Base-by-base conservation (phyloP, 164 flowering plant genomes). In the Saururus chinensis region DNA sequence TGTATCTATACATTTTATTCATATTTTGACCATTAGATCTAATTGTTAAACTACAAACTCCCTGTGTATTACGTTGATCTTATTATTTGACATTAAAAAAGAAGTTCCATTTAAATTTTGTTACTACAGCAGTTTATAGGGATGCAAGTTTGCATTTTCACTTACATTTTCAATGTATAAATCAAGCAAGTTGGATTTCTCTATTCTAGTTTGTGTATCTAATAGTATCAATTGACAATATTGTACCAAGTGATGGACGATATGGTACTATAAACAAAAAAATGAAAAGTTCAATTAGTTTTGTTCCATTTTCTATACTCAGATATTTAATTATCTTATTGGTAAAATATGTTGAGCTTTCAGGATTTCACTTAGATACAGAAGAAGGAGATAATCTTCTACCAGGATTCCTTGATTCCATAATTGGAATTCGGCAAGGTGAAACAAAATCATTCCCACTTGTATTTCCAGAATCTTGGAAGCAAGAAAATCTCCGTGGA, bases 361-460 rank as follows among this genome's bases (percentile, higher is more conserved):
- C 78, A 92, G 98, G 86, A 57, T 89, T 80, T 74, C 79, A 85
- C 65, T 85, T 89, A 74, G 98, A 93, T 69, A 88, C 98, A 9
- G 98, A 93, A 75, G 96, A 89, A 68, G 85, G 82, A 66, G 85
- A 81, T 70, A 82, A 68, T 61, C 76, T 89, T 40, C 74, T 87
- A 69, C 90, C 96, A 68, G 96, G 95, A 61, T 93, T 93, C 71
- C 80, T 88, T 54, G 84, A 86, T 61, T 72, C 90, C 59, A 75
- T 93, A 53, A 57, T 86, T 53, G 97, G 96, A 64, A 86, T 93
- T 61, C 71, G 67, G 73, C 69, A 60, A 64, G 95, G 95, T 64
- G 97, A 89, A 80, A 85, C 89, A 55, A 92, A 77, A 72, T 78
- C 91, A n/a, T 92, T 92, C 61, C 79, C 84, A 17, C 83, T 85